Base-by-base conservation (phyloP, 495 filamentous ascomycete species). In the Astrocystis sublimbata region DNA sequence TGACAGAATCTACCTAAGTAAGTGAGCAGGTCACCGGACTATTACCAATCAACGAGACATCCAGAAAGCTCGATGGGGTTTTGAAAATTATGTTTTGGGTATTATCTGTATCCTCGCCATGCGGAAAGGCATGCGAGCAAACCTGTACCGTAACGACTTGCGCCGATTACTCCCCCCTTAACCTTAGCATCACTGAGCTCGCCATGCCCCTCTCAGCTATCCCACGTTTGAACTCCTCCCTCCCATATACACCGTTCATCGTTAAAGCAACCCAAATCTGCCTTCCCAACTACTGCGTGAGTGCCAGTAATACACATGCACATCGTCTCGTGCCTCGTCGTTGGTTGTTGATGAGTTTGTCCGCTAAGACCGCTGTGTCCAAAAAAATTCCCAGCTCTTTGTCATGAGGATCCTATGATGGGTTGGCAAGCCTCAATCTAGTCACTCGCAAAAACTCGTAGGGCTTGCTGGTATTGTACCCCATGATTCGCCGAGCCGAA, bases 81-180 rank as follows among this genome's bases (percentile, higher is more conserved):
- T 19, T 47, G 31, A 13, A 36, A 33, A 15, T 42, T 43, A 2
- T 15, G 33, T 2, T 21, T 38, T 36, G 36, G 50, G 49, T 54
- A 61, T 61, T 61, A 54, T 61, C 28, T 42, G 41, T 54, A 54
- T 54, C 43, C 46, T 61, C 40, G 42, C 46, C 41, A 54, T 53
- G 49, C 38, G 41, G 49, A 54, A 46, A n/a, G 36, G 49, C 50
- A 54, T 23, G 28, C 26, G 35, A 54, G 46, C 49, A 61, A 51
- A 54, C 33, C 49, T 46, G 49, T 40, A 50, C 59, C 35, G 40
- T 36, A 54, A 26, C 24, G 31, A 61, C 47, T 47, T 43, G 59
- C 49, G 49, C 59, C 49, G 36, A 42, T 53, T 40, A 17, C 47
- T 40, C 47, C 23, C 59, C 19, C 47, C 59, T n/a, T n/a, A n/a